A percentile compares a stretch with the other conserved stretches of the same genome.
Evolutionary conservation across 257 asterid species (phyloP).

Genomic region (Craterostigma plantagineum): DNA sequence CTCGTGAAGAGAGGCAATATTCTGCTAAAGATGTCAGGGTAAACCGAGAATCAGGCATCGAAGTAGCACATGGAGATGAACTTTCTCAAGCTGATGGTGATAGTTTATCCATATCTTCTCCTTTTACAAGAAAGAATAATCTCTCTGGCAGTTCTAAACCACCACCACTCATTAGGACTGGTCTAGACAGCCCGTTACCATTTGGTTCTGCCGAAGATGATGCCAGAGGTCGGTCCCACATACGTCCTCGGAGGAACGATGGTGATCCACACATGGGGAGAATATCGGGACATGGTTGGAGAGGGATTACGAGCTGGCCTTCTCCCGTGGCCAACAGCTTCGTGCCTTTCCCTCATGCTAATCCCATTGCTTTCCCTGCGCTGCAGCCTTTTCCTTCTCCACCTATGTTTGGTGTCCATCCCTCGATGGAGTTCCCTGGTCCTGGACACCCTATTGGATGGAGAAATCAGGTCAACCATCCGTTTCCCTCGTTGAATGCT

Average conservation of each 20-base stretch:
- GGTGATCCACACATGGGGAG: constrained; percentile 68
- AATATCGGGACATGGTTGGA: constrained; percentile 74
- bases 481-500: constrained; percentile 46
- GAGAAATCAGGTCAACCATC: constrained; percentile 51
- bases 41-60: constrained; percentile 31
- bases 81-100: constrained; percentile 47
- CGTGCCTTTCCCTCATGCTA: constrained; percentile 68
- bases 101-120: constrained; percentile 52
- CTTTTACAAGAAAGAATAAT: constrained; percentile 46
- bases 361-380: constrained; percentile 49
- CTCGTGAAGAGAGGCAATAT: constrained; percentile 48
- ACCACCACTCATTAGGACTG: constrained; percentile 39
- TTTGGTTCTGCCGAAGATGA: constrained; percentile 64
- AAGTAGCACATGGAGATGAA: constrained; percentile 48
- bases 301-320: constrained; percentile 83
- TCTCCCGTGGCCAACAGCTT: constrained; percentile 82
- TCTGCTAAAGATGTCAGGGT: constrained; percentile 51
- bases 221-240: constrained; percentile 47
- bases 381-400: constrained; percentile 57
- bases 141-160: constrained; percentile 50
- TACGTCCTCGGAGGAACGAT: constrained; percentile 59
- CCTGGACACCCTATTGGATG: constrained; percentile 81
- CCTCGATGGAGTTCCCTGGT: constrained; percentile 74
- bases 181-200: constrained; percentile 44
- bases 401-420: constrained; percentile 62